phyloP scores from a whole-genome alignment of 1,284 basidiomycete genomes.

The Porodaedalea pini region DNA sequence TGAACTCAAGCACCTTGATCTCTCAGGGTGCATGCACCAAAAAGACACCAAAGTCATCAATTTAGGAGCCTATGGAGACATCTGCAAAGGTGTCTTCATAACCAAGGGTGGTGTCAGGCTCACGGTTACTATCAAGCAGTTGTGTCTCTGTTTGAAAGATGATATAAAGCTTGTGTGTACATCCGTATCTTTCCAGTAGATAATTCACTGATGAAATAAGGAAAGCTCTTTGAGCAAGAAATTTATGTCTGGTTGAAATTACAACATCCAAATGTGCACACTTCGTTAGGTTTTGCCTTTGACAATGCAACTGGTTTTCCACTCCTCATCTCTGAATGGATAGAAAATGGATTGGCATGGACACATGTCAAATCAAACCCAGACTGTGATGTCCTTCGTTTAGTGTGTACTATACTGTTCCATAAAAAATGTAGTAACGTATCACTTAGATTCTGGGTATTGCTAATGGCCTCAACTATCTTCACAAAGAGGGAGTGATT shows the following conservation, averaged over 20 bases:
- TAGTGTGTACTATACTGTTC: background rate
- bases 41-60: too few relatives aligned
- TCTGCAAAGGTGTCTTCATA: too few relatives aligned
- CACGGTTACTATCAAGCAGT: too few relatives aligned
- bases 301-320: background rate
- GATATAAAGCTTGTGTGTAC: too few relatives aligned
- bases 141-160: too few relatives aligned
- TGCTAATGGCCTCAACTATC: slow-evolving; percentile 6
- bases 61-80: too few relatives aligned
- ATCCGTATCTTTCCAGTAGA: too few relatives aligned
- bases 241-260: slow-evolving; percentile 8
- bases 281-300: background rate
- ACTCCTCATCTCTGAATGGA: slow-evolving; percentile 15
- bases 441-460: slow-evolving; percentile 2
- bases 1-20: too few relatives aligned
- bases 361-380: background rate
- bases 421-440: background rate
- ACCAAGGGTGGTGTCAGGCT: too few relatives aligned
- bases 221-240: slow-evolving; percentile 3
- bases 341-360: slow-evolving; percentile 6
- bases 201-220: too few relatives aligned
- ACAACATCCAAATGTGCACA: slow-evolving; percentile 5
- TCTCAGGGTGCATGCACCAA: too few relatives aligned
- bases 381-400: background rate
- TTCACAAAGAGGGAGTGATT: background rate